Conservation (phyloP, 1,139 yeast genomes). For the Nakaseomyces kungkrabaensis region DNA sequence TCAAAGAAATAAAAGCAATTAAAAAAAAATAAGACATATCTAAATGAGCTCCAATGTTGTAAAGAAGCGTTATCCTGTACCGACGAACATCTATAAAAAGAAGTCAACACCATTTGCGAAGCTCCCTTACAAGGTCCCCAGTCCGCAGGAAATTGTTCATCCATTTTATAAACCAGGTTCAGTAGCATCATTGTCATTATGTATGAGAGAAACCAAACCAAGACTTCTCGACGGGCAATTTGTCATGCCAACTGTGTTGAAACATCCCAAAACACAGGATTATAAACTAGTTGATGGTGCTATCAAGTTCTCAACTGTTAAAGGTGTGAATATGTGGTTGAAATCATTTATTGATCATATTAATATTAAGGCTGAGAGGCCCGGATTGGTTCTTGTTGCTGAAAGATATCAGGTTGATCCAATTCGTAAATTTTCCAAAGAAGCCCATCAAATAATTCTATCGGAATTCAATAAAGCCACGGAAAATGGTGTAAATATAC, state of each 20-base stretch:
- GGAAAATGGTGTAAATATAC: constrained; percentile 4
- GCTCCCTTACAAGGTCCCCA: constrained; percentile 8
- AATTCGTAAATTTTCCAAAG: neutral
- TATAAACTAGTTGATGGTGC: constrained; percentile 10
- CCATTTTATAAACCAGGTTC: constrained; percentile 19
- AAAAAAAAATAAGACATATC: neutral
- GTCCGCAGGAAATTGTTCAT: constrained; percentile 14
- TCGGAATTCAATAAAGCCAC: neutral
- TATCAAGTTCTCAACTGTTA: constrained; percentile 11
- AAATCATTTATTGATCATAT: neutral
- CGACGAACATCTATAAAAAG: constrained; percentile 1
- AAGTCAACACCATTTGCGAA: constrained; percentile 1
- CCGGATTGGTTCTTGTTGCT: neutral
- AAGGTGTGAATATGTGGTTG: constrained; percentile 14
- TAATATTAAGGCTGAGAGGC: neutral
- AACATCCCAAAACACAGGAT: constrained; percentile 5
- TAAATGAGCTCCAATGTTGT: neutral
- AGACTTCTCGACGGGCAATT: constrained; percentile 13
- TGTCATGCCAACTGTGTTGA: constrained; percentile 13
- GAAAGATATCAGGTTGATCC: neutral
- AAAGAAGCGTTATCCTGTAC: neutral
- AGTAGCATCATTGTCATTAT: constrained; percentile 16
- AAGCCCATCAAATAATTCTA: neutral
- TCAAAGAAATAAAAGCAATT: neutral
- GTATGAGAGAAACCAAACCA: constrained; percentile 14